Percentiles rank a stretch among this genome's conserved stretches.
Conservation (phyloP, 169 alveolate genomes). For the Fabrea salina region DNA sequence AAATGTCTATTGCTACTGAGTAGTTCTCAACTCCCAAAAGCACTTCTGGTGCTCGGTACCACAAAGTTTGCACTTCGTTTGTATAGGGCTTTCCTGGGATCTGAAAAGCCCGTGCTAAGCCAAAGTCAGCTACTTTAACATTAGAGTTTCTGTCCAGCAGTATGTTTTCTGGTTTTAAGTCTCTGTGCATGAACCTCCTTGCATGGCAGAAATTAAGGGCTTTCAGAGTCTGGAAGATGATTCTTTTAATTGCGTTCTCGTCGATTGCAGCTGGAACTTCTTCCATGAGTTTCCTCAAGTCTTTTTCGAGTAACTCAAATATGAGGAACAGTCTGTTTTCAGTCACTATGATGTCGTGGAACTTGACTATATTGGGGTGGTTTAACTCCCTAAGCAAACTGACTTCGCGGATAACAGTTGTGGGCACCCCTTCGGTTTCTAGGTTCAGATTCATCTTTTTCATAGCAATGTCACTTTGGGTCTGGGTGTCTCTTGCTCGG, state of each 20-base stretch:
- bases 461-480: conserved; percentile 66
- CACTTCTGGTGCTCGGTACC: conserved; percentile 91
- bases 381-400: conserved; percentile 60
- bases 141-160: conserved; percentile 76
- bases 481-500: conserved; percentile 58
- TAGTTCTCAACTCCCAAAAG: conserved; percentile 84
- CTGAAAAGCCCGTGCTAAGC: conserved; percentile 85
- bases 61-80: conserved; percentile 85
- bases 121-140: conserved; percentile 86
- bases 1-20: conserved; percentile 87
- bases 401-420: conserved; percentile 82
- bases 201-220: conserved; percentile 80
- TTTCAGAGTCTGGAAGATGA: conserved; percentile 68
- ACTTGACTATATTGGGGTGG: conserved; percentile 68
- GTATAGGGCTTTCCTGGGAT: conserved; percentile 86
- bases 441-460: conserved; percentile 67
- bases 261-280: conserved; percentile 38
- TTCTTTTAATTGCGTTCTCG: conserved; percentile 32
- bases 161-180: conserved; percentile 86
- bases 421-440: conserved; percentile 87
- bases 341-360: conserved; percentile 43
- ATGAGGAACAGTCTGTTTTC: conserved; percentile 42
- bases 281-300: conserved; percentile 53
- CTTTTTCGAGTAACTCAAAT: conserved; percentile 61
- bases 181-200: conserved; percentile 85